Evolutionary conservation across 139 green algal genomes (phyloP).

Genomic region (Chlamydomonas sp.): DNA sequence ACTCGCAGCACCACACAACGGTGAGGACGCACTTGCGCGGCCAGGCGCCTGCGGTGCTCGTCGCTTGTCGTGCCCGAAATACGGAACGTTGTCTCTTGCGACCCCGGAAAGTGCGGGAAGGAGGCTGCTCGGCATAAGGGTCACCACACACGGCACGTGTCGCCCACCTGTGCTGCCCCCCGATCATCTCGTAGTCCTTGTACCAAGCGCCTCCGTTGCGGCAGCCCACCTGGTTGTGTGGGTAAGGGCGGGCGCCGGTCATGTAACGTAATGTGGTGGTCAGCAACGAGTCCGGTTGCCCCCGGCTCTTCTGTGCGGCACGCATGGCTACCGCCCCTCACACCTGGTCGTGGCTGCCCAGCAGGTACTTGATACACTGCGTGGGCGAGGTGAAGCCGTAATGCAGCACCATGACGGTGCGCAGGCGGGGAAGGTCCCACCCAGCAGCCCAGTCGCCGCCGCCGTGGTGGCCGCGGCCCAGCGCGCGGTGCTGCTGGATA

Average conservation of each 20-base stretch:
- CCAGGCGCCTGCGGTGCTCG: too few species aligned
- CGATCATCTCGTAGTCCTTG: constrained; percentile 65
- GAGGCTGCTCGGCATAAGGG: too few species aligned
- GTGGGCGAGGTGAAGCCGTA: constrained; percentile 63
- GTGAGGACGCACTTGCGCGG: too few species aligned
- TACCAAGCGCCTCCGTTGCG: constrained; percentile 67
- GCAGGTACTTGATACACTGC: constrained; percentile 83
- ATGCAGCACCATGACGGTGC: constrained; percentile 68
- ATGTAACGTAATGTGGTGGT: background rate
- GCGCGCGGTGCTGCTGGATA: constrained; percentile 55
- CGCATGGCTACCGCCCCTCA: background rate
- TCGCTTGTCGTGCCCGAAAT: too few species aligned
- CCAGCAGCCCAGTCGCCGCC: constrained; percentile 64
- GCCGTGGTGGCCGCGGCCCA: constrained; percentile 65
- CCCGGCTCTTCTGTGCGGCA: too few species aligned
- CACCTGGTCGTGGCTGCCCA: constrained; percentile 73
- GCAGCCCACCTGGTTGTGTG: constrained; percentile 59
- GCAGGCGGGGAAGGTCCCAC: constrained; percentile 63
- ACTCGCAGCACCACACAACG: too few species aligned
- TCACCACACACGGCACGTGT: constrained; percentile 56
- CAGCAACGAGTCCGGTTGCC: background rate
- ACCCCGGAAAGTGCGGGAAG: too few species aligned
- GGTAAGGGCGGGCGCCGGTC: background rate
- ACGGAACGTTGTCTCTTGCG: too few species aligned
- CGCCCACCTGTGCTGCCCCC: constrained; percentile 54